A percentile compares a stretch with the other conserved stretches of the same genome.
Conservation (phyloP, 805 yeast species). For the Sungouiella thailandica region DNA sequence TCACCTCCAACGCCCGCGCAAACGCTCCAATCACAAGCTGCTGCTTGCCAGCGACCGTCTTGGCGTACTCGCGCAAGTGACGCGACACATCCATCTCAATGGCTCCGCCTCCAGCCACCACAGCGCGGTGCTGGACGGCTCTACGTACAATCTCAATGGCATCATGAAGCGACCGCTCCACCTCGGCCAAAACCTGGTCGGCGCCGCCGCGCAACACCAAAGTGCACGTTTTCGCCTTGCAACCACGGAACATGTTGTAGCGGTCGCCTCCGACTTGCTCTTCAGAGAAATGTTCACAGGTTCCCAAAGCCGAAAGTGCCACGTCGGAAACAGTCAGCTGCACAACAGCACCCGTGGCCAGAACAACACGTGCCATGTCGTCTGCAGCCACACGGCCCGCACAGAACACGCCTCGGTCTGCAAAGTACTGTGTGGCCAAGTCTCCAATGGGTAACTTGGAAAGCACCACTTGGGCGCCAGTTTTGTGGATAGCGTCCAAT, state of each 20-base stretch:
- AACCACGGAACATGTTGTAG: conserved; percentile 87
- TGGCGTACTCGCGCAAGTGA: conserved; percentile 79
- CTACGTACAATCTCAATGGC: conserved; percentile 98
- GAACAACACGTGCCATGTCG: conserved; percentile 87
- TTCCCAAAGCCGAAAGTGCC: conserved; percentile 52
- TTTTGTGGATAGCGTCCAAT: conserved; percentile 70
- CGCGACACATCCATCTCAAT: conserved; percentile 95
- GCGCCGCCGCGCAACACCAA: conserved; percentile 95
- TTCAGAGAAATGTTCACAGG: conserved; percentile 69
- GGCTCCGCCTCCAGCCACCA: conserved; percentile 99
- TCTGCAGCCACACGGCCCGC: conserved; percentile 91
- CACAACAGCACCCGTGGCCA: conserved; percentile 90
- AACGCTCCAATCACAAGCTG: conserved; percentile 88
- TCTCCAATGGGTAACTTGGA: conserved; percentile 97
- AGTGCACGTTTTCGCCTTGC: conserved; percentile 91
- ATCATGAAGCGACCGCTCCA: conserved; percentile 94
- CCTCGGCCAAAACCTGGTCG: conserved; percentile 96
- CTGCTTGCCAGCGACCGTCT: conserved; percentile 90
- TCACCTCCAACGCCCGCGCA: conserved; percentile 91
- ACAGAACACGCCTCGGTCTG: conserved; percentile 93
- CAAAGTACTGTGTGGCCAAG: conserved; percentile 97
- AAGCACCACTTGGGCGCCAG: conserved; percentile 90
- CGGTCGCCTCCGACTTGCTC: conserved; percentile 95
- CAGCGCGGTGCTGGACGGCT: conserved; percentile 76
- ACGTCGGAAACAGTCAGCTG: conserved; percentile 75